Percentiles rank a stretch among this genome's conserved stretches.
Evolutionary conservation across 768 basidiomycete species (phyloP).

Genomic region (Termitomyces sp.): DNA sequence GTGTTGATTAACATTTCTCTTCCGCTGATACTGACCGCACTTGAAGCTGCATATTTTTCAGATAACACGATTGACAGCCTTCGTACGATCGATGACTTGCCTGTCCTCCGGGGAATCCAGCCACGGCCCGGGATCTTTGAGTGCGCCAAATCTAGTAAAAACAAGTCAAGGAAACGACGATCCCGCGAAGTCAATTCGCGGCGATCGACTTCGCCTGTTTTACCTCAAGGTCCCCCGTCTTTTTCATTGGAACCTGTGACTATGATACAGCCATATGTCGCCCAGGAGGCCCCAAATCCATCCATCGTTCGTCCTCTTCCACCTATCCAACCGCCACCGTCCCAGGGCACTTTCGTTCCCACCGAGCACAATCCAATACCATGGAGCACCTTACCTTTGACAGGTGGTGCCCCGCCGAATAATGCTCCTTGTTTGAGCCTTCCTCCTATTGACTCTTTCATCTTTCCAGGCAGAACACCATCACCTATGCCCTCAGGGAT

Average conservation of each 20-base stretch:
- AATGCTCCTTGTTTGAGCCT: neutral
- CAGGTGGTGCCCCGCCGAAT: neutral
- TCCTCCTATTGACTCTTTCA: constrained; percentile 8
- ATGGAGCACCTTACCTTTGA: neutral
- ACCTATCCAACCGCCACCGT: neutral
- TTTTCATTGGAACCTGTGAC: constrained; percentile 26
- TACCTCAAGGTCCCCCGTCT: neutral
- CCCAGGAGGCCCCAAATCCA: neutral
- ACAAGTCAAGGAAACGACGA: constrained; percentile 41
- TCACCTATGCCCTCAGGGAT: neutral
- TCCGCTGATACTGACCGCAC: constrained; percentile 6
- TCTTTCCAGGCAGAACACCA: neutral
- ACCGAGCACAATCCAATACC: neutral
- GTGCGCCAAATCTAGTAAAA: constrained; percentile 57
- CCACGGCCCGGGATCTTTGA: constrained; percentile 66
- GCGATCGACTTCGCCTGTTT: neutral
- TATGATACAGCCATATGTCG: constrained; percentile 36
- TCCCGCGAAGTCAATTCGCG: constrained; percentile 26
- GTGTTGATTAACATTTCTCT: constrained; percentile 20
- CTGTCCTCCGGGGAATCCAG: constrained; percentile 48
- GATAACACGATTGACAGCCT: constrained; percentile 68
- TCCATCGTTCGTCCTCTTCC: neutral
- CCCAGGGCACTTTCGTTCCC: neutral
- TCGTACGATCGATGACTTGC: constrained; percentile 65
- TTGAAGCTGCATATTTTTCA: constrained; percentile 75